A percentile compares a stretch with the other conserved stretches of the same genome.
Conservation (phyloP, 2,329 filamentous ascomycete species). For the Raffaelea ambrosiae region DNA sequence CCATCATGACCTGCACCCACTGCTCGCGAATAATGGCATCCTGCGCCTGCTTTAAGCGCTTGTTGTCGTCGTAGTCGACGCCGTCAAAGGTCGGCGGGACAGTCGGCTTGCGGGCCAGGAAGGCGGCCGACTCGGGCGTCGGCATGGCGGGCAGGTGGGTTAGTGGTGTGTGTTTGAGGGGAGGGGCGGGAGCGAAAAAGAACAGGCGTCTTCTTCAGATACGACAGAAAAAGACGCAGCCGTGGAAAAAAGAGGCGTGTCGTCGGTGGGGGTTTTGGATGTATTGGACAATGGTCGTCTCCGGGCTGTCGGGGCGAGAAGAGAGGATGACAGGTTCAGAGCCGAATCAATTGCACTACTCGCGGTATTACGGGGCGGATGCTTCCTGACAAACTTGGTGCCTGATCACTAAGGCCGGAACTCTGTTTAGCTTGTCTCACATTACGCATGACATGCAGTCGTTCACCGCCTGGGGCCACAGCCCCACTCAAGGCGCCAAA, state of each 20-base stretch:
- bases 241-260: too few species aligned
- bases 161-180: neutral
- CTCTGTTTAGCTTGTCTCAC: neutral
- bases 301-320: neutral
- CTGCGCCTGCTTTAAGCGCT: slow-evolving; percentile 71
- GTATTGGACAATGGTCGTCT: too few species aligned
- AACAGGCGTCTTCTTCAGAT: too few species aligned
- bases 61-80: slow-evolving; percentile 78
- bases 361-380: neutral
- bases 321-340: neutral
- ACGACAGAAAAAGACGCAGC: too few species aligned
- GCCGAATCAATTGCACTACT: neutral
- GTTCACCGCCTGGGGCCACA: slow-evolving; percentile 17
- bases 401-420: slow-evolving; percentile 4
- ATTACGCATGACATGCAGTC: too few species aligned
- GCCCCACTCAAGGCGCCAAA: neutral
- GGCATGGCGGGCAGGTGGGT: slow-evolving; percentile 47
- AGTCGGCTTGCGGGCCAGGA: slow-evolving; percentile 75
- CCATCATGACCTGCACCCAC: slow-evolving; percentile 89
- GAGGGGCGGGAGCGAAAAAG: neutral
- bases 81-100: slow-evolving; percentile 79
- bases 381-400: neutral
- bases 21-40: slow-evolving; percentile 77
- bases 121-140: slow-evolving; percentile 72
- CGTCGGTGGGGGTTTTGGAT: neutral